Evolutionary conservation across 441 rosid genomes (phyloP).

Genomic region (Codiaeum variegatum): DNA sequence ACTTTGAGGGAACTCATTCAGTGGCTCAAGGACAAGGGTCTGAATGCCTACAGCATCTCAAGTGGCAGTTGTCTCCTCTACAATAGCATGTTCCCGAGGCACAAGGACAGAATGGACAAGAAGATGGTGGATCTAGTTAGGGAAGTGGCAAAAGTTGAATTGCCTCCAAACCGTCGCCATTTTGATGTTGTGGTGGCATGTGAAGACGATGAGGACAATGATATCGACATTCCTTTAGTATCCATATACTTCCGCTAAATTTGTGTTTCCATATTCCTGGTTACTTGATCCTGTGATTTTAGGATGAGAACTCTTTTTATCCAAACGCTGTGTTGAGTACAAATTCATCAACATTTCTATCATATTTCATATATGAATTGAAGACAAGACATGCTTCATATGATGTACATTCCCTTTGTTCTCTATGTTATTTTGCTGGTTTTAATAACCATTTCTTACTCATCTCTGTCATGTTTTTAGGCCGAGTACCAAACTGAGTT

Average conservation of each 20-base stretch:
- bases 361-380: too few species aligned
- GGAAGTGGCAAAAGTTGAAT: constrained; percentile 78
- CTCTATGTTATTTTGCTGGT: too few species aligned
- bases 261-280: not conserved
- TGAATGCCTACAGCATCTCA: constrained; percentile 81
- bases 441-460: too few species aligned
- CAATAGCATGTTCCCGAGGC: constrained; percentile 75
- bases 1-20: constrained; percentile 73
- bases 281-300: not conserved
- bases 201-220: constrained; percentile 90
- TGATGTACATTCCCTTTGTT: too few species aligned
- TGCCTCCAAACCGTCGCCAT: constrained; percentile 65
- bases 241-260: constrained; percentile 52
- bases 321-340: too few species aligned
- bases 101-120: constrained; percentile 81
- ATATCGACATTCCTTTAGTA: constrained; percentile 74
- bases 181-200: constrained; percentile 81
- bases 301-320: not conserved
- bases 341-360: too few species aligned
- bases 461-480: too few species aligned
- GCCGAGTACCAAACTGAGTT: too few species aligned
- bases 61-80: constrained; percentile 76
- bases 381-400: too few species aligned
- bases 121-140: constrained; percentile 74
- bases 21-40: constrained; percentile 76